Evolutionary conservation across 768 basidiomycete species (phyloP).

Genomic region (Saitozyma podzolica): DNA sequence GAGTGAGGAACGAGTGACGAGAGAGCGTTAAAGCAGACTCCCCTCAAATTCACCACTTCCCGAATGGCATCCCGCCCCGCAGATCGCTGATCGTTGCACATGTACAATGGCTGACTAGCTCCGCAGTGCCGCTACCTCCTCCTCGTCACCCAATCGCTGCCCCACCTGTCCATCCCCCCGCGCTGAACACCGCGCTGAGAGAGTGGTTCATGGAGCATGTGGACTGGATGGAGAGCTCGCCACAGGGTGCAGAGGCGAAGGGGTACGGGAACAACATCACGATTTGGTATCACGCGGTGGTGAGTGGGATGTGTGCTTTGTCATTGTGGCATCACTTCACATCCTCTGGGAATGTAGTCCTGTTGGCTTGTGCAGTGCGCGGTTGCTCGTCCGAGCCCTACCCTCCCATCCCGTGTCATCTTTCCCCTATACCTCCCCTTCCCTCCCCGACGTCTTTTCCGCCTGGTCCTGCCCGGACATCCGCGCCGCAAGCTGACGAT

Average conservation of each 20-base stretch:
- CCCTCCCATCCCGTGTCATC: not conserved
- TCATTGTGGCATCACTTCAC: not conserved
- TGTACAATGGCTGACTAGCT: too few species aligned
- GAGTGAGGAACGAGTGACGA: too few species aligned
- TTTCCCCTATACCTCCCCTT: not conserved
- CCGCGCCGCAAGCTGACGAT: not conserved
- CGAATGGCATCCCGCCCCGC: too few species aligned
- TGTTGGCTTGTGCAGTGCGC: too few species aligned
- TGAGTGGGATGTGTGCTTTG: not conserved
- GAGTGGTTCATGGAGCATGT: constrained; percentile 20
- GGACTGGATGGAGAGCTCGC: constrained; percentile 12
- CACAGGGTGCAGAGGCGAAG: constrained; percentile 6
- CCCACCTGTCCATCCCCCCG: not conserved
- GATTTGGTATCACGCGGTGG: constrained; percentile 28
- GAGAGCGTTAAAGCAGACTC: too few species aligned
- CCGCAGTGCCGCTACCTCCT: constrained; percentile 21
- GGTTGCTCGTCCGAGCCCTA: too few species aligned
- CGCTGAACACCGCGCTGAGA: not conserved
- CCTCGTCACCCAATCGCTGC: constrained; percentile 17
- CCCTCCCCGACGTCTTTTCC: not conserved
- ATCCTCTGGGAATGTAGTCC: not conserved
- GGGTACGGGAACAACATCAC: constrained; percentile 16
- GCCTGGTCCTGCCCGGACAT: not conserved
- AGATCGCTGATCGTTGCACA: not conserved
- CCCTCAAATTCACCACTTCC: too few species aligned